Percentiles rank a stretch among this genome's conserved stretches.
These are phyloP conservation scores for Alloteropsis angusta DNA, from an alignment of 202 grass and related monocot genomes.

Conservation along the genomic window DNA sequence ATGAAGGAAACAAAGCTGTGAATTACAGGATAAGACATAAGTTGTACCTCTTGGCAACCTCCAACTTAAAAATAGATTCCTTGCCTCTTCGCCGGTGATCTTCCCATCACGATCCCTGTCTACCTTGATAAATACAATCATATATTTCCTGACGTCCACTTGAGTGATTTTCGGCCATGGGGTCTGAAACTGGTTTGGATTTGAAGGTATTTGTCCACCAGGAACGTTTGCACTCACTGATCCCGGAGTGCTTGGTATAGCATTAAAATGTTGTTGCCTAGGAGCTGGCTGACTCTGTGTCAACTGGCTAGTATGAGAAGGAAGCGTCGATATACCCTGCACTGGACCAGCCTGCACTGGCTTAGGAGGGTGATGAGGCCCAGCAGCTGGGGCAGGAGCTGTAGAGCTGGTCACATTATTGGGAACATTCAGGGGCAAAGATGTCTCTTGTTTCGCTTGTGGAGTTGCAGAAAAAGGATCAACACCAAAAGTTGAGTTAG, in stretches of 20 bases:
- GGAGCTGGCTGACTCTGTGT: slow-evolving; percentile 35
- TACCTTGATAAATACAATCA: slow-evolving; percentile 88
- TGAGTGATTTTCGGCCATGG: slow-evolving; percentile 93
- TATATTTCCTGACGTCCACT: slow-evolving; percentile 88
- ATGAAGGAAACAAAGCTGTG: slow-evolving; percentile 18
- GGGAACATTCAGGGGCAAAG: slow-evolving; percentile 19
- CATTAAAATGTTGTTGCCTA: slow-evolving; percentile 44
- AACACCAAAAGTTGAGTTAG: slow-evolving; percentile 50
- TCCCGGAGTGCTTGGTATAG: slow-evolving; percentile 33
- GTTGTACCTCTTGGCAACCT: slow-evolving; percentile 86
- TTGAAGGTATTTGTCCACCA: slow-evolving; percentile 45
- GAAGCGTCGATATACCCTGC: slow-evolving; percentile 35
- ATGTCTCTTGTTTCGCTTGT: slow-evolving; percentile 33
- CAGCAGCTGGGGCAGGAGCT: slow-evolving; percentile 25
- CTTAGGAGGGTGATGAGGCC: slow-evolving; percentile 39
- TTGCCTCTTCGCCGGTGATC: slow-evolving; percentile 90
- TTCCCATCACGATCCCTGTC: slow-evolving; percentile 98
- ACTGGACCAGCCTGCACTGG: slow-evolving; percentile 26
- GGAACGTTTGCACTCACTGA: slow-evolving; percentile 27
- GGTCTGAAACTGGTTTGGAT: slow-evolving; percentile 36
- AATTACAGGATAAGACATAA: neutral
- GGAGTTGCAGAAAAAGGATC: slow-evolving; percentile 48
- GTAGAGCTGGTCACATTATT: slow-evolving; percentile 35
- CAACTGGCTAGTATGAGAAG: slow-evolving; percentile 38
- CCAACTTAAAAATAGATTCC: slow-evolving; percentile 98